These are phyloP conservation scores for Ophiocordyceps unilateralis DNA, from an alignment of 2,329 filamentous ascomycete species.

Conservation along the genomic window DNA sequence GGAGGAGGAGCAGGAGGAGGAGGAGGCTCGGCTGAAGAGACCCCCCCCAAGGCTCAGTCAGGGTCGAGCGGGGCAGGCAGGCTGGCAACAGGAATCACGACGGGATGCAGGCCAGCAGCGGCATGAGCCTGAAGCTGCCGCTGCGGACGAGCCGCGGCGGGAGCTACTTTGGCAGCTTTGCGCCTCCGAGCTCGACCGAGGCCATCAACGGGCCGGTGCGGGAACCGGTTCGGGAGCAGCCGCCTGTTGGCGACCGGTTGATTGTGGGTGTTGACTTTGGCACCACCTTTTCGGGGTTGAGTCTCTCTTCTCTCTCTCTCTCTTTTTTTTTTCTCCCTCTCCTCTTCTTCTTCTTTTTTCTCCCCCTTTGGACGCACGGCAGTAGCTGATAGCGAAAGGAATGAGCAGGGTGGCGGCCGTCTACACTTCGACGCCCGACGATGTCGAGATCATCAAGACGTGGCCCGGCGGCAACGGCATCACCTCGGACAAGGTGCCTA, in stretches of 20 bases:
- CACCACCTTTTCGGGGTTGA: constrained; percentile 66
- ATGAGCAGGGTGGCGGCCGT: constrained; percentile 53
- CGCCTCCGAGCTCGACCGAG: constrained; percentile 33
- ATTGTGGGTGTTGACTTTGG: constrained; percentile 73
- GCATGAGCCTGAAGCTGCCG: constrained; percentile 34
- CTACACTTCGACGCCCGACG: constrained; percentile 60
- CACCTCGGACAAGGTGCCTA: constrained; percentile 76
- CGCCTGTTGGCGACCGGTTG: constrained; percentile 40
- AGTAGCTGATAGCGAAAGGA: too few species aligned
- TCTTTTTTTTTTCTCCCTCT: too few species aligned
- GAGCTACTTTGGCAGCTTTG: not conserved
- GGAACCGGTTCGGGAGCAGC: constrained; percentile 36
- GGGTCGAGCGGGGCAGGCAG: too few species aligned
- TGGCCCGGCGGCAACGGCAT: constrained; percentile 76
- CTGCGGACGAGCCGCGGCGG: constrained; percentile 24
- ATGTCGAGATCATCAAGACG: constrained; percentile 68
- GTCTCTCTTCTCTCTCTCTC: constrained; percentile 10
- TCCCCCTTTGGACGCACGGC: too few species aligned
- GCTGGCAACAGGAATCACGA: too few species aligned
- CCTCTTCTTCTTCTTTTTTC: too few species aligned
- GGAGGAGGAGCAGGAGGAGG: not conserved
- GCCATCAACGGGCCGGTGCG: constrained; percentile 44
- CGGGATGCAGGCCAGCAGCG: constrained; percentile 1
- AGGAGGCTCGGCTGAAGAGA: too few species aligned
- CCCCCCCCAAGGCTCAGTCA: too few species aligned